phyloP scores from a whole-genome alignment of 2,329 filamentous ascomycete species.

The Chrysoporthe deuterocubensis region DNA sequence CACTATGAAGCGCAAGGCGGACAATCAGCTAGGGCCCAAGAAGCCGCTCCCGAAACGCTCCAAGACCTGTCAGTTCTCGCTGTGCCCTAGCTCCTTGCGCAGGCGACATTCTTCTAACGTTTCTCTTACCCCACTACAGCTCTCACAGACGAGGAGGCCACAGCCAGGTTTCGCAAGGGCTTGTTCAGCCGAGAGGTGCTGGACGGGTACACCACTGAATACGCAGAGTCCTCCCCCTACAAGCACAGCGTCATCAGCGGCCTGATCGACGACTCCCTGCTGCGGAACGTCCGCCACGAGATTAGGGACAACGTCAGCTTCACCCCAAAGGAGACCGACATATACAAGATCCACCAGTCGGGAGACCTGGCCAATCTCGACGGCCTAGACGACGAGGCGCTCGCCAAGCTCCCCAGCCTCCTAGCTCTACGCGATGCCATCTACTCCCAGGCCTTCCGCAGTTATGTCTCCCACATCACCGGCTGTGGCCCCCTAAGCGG shows the following conservation, averaged over 20 bases:
- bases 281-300: conserved; percentile 85
- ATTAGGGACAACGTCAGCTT: conserved; percentile 91
- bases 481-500: conserved; percentile 86
- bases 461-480: conserved; percentile 86
- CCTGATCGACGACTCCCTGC: conserved; percentile 78
- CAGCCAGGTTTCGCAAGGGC: conserved; percentile 65
- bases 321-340: conserved; percentile 98
- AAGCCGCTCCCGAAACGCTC: conserved; percentile 57
- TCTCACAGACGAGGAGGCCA: conserved; percentile 53
- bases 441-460: conserved; percentile 87
- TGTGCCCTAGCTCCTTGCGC: conserved; percentile 14
- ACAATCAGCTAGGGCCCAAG: conserved; percentile 47
- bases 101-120: conserved; percentile 13
- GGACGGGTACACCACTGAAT: conserved; percentile 62
- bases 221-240: conserved; percentile 73
- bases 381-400: conserved; percentile 83
- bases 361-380: conserved; percentile 96
- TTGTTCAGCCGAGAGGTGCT: conserved; percentile 67
- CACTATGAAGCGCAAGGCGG: conserved; percentile 65
- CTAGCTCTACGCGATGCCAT: conserved; percentile 89
- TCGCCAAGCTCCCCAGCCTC: conserved; percentile 86
- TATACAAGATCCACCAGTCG: conserved; percentile 99
- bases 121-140: conserved; percentile 38
- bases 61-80: conserved; percentile 47
- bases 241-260: conserved; percentile 88